Evolutionary conservation across 768 basidiomycete species (phyloP).

Genomic region (Termitomyces bulborhizus): DNA sequence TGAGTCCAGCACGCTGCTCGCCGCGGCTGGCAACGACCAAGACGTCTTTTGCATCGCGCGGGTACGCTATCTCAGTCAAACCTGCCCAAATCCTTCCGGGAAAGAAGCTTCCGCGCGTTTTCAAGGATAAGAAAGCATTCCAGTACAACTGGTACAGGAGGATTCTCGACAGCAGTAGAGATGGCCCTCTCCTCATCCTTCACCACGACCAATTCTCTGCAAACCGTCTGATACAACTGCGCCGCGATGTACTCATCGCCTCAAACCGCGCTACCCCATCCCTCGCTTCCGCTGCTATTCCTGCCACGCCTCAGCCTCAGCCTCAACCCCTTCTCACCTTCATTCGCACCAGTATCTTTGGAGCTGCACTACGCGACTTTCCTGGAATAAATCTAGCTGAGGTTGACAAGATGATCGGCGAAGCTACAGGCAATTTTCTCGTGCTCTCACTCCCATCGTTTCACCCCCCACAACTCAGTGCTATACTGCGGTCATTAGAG

Average conservation of each 20-base stretch:
- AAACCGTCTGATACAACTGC: conserved; percentile 57
- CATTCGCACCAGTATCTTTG: conserved; percentile 74
- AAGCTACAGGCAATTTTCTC: conserved; percentile 55
- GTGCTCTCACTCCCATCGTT: conserved; percentile 60
- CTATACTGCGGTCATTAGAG: conserved; percentile 61
- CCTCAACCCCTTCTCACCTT: conserved; percentile 53
- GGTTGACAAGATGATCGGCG: conserved; percentile 46
- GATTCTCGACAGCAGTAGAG: conserved; percentile 53
- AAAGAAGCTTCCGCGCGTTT: conserved; percentile 58
- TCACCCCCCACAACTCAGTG: conserved; percentile 66
- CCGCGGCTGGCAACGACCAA: conserved; percentile 13
- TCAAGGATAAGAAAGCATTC: conserved; percentile 73
- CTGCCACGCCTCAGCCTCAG: conserved; percentile 16
- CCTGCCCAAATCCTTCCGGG: conserved; percentile 45
- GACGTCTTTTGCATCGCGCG: conserved; percentile 28
- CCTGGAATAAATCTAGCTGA: conserved; percentile 41
- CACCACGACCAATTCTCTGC: conserved; percentile 73
- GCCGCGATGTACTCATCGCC: conserved; percentile 60
- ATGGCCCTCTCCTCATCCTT: conserved; percentile 70
- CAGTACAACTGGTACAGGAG: conserved; percentile 76
- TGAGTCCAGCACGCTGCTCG: conserved; percentile 23
- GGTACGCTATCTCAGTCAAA: conserved; percentile 53
- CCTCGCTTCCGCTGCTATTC: conserved; percentile 23
- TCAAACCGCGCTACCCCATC: conserved; percentile 39
- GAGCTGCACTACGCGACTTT: conserved; percentile 65